A percentile compares a stretch with the other conserved stretches of the same genome.
Conservation (phyloP, 441 rosid genomes). For the Adansonia rubrostipa region DNA sequence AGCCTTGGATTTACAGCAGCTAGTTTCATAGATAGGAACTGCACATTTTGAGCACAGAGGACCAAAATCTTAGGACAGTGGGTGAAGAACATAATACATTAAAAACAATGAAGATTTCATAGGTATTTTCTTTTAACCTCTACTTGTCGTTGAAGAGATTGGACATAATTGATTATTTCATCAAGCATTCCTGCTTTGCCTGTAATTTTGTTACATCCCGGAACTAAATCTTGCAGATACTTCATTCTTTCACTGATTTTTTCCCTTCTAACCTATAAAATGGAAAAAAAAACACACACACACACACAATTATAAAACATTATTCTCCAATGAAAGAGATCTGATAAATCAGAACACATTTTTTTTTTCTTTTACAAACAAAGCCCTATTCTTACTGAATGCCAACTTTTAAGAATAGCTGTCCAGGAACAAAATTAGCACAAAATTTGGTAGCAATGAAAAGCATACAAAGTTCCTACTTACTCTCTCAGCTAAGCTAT, state of each 20-base stretch:
- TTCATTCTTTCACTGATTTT: slow-evolving; percentile 91
- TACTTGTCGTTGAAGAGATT: slow-evolving; percentile 77
- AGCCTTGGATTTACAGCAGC: slow-evolving; percentile 69
- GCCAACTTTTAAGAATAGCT: no score
- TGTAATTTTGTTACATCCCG: slow-evolving; percentile 78
- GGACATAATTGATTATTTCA: slow-evolving; percentile 86
- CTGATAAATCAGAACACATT: background rate
- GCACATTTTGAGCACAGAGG: slow-evolving; percentile 23
- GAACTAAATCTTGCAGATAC: slow-evolving; percentile 80
- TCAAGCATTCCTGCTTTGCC: slow-evolving; percentile 92
- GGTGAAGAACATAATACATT: background rate
- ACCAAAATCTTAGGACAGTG: slow-evolving; percentile 15
- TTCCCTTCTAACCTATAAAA: slow-evolving; percentile 77
- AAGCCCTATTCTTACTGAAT: no score
- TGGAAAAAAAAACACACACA: background rate
- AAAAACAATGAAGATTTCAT: background rate
- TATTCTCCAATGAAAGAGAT: background rate
- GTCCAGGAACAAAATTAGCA: no score
- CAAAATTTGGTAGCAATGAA: no score
- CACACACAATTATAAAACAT: background rate
- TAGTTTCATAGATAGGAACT: slow-evolving; percentile 80
- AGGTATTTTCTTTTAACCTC: slow-evolving; percentile 48
- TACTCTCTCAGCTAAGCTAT: slow-evolving; percentile 93
- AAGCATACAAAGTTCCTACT: slow-evolving; percentile 29
- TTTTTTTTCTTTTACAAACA: background rate